Evolutionary conservation across 805 yeast genomes (phyloP), one percentile per base, ranked within the genome.

Genomic region (Lipomyces kockii): DNA sequence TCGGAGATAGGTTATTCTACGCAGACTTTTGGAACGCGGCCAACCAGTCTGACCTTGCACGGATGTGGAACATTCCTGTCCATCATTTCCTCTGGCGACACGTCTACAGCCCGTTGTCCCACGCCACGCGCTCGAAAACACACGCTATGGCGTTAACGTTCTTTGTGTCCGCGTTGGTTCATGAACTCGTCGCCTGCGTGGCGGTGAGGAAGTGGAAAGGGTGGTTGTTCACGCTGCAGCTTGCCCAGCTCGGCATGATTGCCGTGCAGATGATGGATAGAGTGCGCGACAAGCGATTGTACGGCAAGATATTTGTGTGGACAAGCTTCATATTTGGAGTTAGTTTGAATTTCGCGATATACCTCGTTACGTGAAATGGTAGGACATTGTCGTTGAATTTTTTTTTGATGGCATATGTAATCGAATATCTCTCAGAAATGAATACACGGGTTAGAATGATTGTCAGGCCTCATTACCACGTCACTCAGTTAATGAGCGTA

Each of bases 11-110:
- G 22, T 25, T 35, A n/a, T 61, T 63, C 39, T 63, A 63, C 37
- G 60, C 62, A 11, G 64, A 63, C 43, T 63, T 59, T 58, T 63
- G 66, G 66, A 63, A 53, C 35, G 51, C 55, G 20, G 34, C 20
- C 17, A 61, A 53, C 49, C 62, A 46, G 65, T 37, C 34, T 11
- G 56, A 46, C n/a, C 34, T 63, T 60, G 62, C 66, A 2, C 60
- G 60, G 9, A 46, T 34, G 27, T 63, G 66, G 66, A 63, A 63
- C 37, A 35, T 43, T n/a, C 65, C 66, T 3, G 66, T 63, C 2
- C 66, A 61, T 32, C 27, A 54, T 8, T 63, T 62, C 37, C 66
- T 63, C 27, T 46, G 35, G 20, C 58, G 66, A 20, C 66, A 60
- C 34, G 66, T 63, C 12, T 60, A 63, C 29, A 27, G 14, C n/a